Conservation (phyloP, 1,284 basidiomycete species). For the Neonothopanus nambi region DNA sequence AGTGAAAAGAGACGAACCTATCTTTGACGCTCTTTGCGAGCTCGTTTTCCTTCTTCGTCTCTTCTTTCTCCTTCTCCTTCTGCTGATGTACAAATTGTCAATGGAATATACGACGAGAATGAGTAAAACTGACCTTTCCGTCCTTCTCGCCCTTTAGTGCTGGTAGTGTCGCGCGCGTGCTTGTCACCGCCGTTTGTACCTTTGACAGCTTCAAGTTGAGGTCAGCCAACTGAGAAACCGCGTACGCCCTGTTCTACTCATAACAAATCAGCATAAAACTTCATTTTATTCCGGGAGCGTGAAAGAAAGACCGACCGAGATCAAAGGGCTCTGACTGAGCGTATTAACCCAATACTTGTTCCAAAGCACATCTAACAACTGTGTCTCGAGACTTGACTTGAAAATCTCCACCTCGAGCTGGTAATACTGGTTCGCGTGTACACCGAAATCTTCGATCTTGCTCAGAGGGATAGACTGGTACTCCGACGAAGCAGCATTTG, state of each 20-base stretch:
- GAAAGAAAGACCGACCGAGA: slow-evolving; percentile 66
- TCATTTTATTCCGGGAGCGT: too few species aligned
- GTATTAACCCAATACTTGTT: slow-evolving; percentile 99
- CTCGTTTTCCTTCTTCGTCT: slow-evolving; percentile 77
- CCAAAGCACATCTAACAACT: slow-evolving; percentile 90
- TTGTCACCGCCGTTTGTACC: slow-evolving; percentile 53
- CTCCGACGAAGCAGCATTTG: slow-evolving; percentile 67
- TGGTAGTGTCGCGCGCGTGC: slow-evolving; percentile 57
- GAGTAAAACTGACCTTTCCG: slow-evolving; percentile 35
- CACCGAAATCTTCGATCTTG: slow-evolving; percentile 98
- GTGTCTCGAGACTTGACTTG: slow-evolving; percentile 86
- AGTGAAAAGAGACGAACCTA: slow-evolving; percentile 51
- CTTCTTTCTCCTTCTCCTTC: slow-evolving; percentile 64
- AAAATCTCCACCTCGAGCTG: slow-evolving; percentile 93
- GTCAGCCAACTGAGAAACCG: slow-evolving; percentile 86
- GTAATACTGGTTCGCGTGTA: slow-evolving; percentile 97
- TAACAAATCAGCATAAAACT: slow-evolving; percentile 2
- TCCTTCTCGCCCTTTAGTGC: slow-evolving; percentile 49
- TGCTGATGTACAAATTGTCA: slow-evolving; percentile 22
- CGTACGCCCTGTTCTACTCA: slow-evolving; percentile 85
- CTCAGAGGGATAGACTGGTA: slow-evolving; percentile 93
- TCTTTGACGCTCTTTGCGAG: slow-evolving; percentile 83
- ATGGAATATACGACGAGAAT: slow-evolving; percentile 5
- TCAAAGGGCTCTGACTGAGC: slow-evolving; percentile 85
- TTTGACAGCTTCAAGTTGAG: slow-evolving; percentile 85